Conservation (phyloP, 1,284 basidiomycete species). For the Microbotryum lychnidis-dioicae region DNA sequence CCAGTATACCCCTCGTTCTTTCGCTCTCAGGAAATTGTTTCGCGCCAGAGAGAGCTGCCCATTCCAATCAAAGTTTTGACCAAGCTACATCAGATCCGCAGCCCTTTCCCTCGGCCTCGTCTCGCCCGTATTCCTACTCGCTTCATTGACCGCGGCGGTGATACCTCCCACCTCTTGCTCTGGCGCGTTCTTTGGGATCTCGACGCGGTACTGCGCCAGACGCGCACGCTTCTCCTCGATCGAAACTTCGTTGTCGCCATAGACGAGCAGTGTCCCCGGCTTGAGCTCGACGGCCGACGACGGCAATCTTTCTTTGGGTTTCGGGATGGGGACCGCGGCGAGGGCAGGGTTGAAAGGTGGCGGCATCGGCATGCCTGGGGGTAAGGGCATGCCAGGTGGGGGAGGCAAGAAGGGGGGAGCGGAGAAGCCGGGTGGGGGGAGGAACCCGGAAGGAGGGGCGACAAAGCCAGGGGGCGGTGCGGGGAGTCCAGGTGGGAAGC, state of each 20-base stretch:
- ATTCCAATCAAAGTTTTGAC: no score
- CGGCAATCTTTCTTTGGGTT: slow-evolving; percentile 47
- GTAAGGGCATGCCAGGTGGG: slow-evolving; percentile 12
- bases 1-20: no score
- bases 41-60: no score
- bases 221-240: slow-evolving; percentile 68
- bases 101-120: slow-evolving; percentile 42
- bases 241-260: slow-evolving; percentile 64
- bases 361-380: slow-evolving; percentile 4
- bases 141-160: not conserved
- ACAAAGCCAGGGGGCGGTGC: slow-evolving; percentile 12
- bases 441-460: slow-evolving; percentile 4
- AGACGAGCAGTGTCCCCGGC: slow-evolving; percentile 66
- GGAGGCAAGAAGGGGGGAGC: slow-evolving; percentile 20
- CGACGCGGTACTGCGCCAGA: slow-evolving; percentile 23
- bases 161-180: slow-evolving; percentile 6
- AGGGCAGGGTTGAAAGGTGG: slow-evolving; percentile 20
- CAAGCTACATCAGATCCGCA: slow-evolving; percentile 39
- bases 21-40: no score
- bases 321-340: slow-evolving; percentile 22
- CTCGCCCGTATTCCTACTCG: slow-evolving; percentile 28
- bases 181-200: slow-evolving; percentile 13
- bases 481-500: slow-evolving; percentile 27
- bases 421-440: slow-evolving; percentile 17
- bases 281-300: slow-evolving; percentile 54